phyloP scores from a whole-genome alignment of 306 rosid genomes.

The Argentina anserina region DNA sequence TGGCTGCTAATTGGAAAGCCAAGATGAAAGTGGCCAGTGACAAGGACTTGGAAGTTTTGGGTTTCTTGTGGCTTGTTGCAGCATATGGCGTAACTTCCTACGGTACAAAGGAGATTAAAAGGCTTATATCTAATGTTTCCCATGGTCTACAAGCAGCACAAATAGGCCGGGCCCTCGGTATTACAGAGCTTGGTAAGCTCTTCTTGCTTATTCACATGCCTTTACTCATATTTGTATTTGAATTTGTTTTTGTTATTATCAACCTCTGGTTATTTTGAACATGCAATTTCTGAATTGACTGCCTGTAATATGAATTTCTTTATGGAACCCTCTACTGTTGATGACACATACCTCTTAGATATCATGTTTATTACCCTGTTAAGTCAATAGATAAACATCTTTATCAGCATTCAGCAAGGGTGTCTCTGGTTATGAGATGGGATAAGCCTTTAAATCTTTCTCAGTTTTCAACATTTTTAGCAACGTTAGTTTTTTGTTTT shows the following conservation, averaged over 20 bases:
- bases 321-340: not conserved
- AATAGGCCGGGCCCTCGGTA: slow-evolving; percentile 29
- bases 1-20: slow-evolving; percentile 45
- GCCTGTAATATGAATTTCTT: not conserved
- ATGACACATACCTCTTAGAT: not conserved
- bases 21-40: slow-evolving; percentile 20
- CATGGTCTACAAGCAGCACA: slow-evolving; percentile 30
- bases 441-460: not conserved
- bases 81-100: slow-evolving; percentile 35
- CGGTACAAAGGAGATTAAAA: slow-evolving; percentile 26
- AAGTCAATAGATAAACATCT: not conserved
- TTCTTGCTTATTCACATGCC: not conserved
- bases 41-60: slow-evolving; percentile 38
- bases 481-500: not conserved
- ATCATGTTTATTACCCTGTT: not conserved
- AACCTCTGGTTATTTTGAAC: not conserved
- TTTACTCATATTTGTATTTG: not conserved
- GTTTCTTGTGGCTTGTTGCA: slow-evolving; percentile 43
- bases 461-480: not conserved
- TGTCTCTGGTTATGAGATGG: not conserved
- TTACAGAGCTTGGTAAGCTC: slow-evolving; percentile 33
- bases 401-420: not conserved
- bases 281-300: not conserved
- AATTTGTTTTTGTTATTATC: too few relatives aligned
- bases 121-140: slow-evolving; percentile 28